Base-by-base conservation (phyloP, 306 rosid species). In the Dalbergia oliveri region DNA sequence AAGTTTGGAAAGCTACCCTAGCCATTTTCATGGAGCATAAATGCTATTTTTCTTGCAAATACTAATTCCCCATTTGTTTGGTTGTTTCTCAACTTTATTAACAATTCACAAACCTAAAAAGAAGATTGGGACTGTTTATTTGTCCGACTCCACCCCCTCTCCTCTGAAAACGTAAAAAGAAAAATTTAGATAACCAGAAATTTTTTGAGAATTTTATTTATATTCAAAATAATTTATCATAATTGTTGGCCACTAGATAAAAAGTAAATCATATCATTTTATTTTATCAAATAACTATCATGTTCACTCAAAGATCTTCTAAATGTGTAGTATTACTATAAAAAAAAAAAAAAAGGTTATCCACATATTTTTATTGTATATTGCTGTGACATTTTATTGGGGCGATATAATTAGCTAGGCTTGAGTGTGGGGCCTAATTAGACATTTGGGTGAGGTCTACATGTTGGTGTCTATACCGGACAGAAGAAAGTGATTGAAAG, bases 391-490 rank as follows among this genome's bases (percentile, higher is more conserved):
- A 18, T 58, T 80, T 66, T 79, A 53, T 82, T 82, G 76, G 76
- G 85, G 80, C 53, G 86, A 82, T 84, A 88, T 88, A 75, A 90
- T 88, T 84, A 81, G 74, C 69, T 69, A 47, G 70, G 79, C 60
- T 66, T 82, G 85, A 72, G 54, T 67, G 88, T 82, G 86, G 96
- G 93, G 62, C 76, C 83, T 50, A 14, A 78, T 58, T 59, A 50
- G 85, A 79, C 87, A 82, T 82, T 76, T 88, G 85, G 70, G 81
- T 73, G 86, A 84, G 90, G 90, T 83, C 91, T 86, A 84, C 88
- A 88, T 92, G 94, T 87, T 90, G 81, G 91, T 69, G 82, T 86
- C 78, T 81, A 71, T 80, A 71, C 82, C 78, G 23, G 89, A 88
- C 94, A 90, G 26, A 66, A 83, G 73, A 85, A 76, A 85, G 90